Conservation (phyloP, 192 early-diverging fungal genomes). For the Ramicandelaber brevisporus region DNA sequence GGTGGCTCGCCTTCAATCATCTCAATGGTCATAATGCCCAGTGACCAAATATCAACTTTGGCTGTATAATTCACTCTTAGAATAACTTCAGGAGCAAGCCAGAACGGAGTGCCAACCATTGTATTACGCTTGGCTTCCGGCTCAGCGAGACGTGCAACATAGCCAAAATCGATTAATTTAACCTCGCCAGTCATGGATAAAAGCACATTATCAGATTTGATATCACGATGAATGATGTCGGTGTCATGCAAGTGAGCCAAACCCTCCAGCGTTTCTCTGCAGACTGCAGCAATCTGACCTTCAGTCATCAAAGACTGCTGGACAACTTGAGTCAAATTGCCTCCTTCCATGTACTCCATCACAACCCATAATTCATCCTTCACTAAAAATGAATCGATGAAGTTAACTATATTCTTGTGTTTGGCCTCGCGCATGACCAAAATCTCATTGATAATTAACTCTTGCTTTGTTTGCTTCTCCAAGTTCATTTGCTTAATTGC, state of each 20-base stretch:
- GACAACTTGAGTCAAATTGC: slow-evolving; percentile 80
- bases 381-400: slow-evolving; percentile 60
- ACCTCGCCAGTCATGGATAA: slow-evolving; percentile 46
- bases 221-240: slow-evolving; percentile 66
- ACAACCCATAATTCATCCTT: slow-evolving; percentile 77
- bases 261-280: slow-evolving; percentile 58
- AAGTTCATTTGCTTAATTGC: slow-evolving; percentile 96
- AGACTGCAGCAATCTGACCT: slow-evolving; percentile 76
- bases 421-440: slow-evolving; percentile 66
- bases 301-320: slow-evolving; percentile 70
- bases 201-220: slow-evolving; percentile 66
- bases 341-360: slow-evolving; percentile 95
- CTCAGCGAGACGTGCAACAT: slow-evolving; percentile 65
- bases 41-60: slow-evolving; percentile 93
- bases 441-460: slow-evolving; percentile 86
- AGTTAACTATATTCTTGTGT: slow-evolving; percentile 90
- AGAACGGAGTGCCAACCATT: slow-evolving; percentile 77
- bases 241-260: slow-evolving; percentile 42
- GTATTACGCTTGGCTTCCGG: slow-evolving; percentile 55
- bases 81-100: slow-evolving; percentile 97
- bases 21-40: slow-evolving; percentile 96
- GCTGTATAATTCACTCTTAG: slow-evolving; percentile 71
- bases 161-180: slow-evolving; percentile 79
- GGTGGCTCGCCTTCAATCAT: slow-evolving; percentile 96
- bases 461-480: slow-evolving; percentile 87